phyloP scores from a whole-genome alignment of 176 grass and related monocot species.

The Avena atlantica region DNA sequence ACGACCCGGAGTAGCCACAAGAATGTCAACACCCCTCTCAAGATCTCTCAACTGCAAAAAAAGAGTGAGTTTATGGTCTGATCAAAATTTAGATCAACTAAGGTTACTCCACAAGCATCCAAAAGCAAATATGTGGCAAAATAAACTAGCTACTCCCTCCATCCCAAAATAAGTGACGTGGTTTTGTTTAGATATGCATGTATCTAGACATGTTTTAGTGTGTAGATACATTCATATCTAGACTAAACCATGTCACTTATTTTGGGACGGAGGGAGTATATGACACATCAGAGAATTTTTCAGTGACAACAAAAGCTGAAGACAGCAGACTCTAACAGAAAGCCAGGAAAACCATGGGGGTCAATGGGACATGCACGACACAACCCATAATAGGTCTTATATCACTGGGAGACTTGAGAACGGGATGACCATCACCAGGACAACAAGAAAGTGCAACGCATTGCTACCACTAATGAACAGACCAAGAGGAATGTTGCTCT shows the following conservation, averaged over 20 bases:
- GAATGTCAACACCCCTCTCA: constrained; percentile 96
- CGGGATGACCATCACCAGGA: background rate
- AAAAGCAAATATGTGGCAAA: background rate
- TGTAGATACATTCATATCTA: no score
- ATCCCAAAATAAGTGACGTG: no score
- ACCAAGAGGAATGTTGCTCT: background rate
- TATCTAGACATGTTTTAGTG: no score
- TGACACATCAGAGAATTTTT: background rate
- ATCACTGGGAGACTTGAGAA: background rate
- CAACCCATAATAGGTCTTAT: constrained; percentile 4
- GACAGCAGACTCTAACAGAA: background rate
- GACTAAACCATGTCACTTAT: no score
- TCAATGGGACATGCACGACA: background rate
- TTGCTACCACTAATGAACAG: background rate
- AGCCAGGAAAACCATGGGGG: background rate
- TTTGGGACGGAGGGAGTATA: no score
- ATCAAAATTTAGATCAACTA: constrained; percentile 3
- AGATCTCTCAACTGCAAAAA: constrained; percentile 82
- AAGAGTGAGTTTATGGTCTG: background rate
- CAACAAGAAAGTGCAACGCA: background rate
- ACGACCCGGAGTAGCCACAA: constrained; percentile 97
- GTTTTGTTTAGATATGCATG: no score
- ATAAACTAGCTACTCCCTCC: background rate
- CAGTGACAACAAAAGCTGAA: background rate
- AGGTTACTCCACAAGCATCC: background rate